Evolutionary conservation across 768 basidiomycete genomes (phyloP).

Genomic region (Xanthoconium stramineum): DNA sequence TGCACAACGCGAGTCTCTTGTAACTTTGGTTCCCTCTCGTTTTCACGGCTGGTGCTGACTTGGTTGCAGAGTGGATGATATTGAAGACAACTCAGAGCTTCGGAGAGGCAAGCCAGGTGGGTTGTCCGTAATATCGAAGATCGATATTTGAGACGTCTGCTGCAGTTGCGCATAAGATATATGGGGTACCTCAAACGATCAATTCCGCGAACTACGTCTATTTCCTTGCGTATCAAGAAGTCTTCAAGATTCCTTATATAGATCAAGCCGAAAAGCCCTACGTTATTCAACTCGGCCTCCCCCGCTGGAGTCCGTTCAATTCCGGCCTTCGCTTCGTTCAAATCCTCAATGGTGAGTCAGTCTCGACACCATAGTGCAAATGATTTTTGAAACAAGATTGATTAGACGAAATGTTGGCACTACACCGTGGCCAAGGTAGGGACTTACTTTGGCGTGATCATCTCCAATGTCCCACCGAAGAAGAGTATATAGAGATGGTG

Average conservation of each 20-base stretch:
- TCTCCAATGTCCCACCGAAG: slow-evolving; percentile 86
- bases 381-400: background rate
- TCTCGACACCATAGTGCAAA: background rate
- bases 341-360: slow-evolving; percentile 65
- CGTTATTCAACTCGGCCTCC: slow-evolving; percentile 35
- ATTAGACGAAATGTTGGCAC: slow-evolving; percentile 66
- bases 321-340: slow-evolving; percentile 53
- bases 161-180: slow-evolving; percentile 95
- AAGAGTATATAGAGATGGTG: slow-evolving; percentile 94
- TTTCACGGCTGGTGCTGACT: background rate
- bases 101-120: slow-evolving; percentile 81
- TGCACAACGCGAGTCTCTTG: slow-evolving; percentile 93
- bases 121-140: background rate
- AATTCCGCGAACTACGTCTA: slow-evolving; percentile 97
- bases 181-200: slow-evolving; percentile 93
- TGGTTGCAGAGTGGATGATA: slow-evolving; percentile 77
- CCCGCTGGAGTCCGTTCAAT: background rate
- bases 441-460: slow-evolving; percentile 94
- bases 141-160: background rate
- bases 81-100: slow-evolving; percentile 89
- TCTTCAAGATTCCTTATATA: slow-evolving; percentile 40
- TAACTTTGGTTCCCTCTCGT: slow-evolving; percentile 33
- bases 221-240: slow-evolving; percentile 87
- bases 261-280: slow-evolving; percentile 19
- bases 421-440: slow-evolving; percentile 92